These are phyloP conservation scores for Neurospora sublineolata DNA, from an alignment of 495 filamentous ascomycete genomes.

Conservation along the genomic window DNA sequence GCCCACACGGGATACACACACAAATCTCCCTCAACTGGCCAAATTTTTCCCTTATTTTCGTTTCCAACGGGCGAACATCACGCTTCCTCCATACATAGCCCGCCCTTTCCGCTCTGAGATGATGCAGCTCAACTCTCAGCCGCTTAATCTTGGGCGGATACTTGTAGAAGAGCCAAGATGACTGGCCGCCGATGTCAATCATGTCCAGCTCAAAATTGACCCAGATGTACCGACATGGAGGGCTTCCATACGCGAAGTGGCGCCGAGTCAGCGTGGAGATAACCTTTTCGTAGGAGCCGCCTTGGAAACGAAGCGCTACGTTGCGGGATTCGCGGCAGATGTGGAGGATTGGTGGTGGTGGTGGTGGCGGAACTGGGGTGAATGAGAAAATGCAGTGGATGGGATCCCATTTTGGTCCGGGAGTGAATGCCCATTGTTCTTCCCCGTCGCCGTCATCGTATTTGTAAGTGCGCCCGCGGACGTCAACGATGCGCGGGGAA, in stretches of 20 bases:
- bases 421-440: no score
- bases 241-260: no score
- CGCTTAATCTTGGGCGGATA: not conserved
- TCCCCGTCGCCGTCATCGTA: no score
- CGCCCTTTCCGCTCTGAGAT: no score
- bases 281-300: not conserved
- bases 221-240: not conserved
- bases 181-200: not conserved
- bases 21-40: not conserved
- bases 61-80: no score
- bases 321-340: not conserved
- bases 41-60: no score
- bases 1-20: not conserved
- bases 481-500: not conserved
- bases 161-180: no score
- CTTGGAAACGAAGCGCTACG: not conserved
- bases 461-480: not conserved
- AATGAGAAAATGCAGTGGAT: no score
- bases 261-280: not conserved
- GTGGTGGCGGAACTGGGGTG: no score
- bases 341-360: not conserved
- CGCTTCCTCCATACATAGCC: no score
- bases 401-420: no score
- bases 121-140: not conserved
- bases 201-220: not conserved